A percentile compares a stretch with the other conserved stretches of the same genome.
These are phyloP conservation scores for Fusarium solani-melongenae DNA, from an alignment of 2,329 filamentous ascomycete species.

Conservation along the genomic window DNA sequence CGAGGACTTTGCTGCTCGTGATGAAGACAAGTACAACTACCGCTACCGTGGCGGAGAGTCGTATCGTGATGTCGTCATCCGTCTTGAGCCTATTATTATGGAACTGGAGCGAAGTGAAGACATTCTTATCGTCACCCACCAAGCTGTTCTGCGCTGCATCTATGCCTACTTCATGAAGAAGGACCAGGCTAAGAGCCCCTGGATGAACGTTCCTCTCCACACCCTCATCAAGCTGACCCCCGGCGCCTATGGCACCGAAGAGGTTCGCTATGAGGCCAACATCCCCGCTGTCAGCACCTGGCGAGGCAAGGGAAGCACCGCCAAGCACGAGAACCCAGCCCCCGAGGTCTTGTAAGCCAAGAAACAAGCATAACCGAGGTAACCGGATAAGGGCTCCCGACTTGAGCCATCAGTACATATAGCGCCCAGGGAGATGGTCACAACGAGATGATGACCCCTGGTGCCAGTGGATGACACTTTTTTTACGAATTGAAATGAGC, in stretches of 20 bases:
- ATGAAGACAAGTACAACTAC: constrained; percentile 99
- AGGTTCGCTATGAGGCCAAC: constrained; percentile 87
- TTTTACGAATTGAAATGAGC: constrained; percentile 29
- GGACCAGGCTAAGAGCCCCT: constrained; percentile 89
- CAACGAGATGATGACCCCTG: not conserved
- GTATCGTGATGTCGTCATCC: constrained; percentile 95
- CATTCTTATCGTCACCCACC: constrained; percentile 97
- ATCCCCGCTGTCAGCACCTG: constrained; percentile 97
- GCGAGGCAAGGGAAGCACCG: constrained; percentile 91
- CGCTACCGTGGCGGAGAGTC: constrained; percentile 97
- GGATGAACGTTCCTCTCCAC: constrained; percentile 98
- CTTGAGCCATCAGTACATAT: not conserved
- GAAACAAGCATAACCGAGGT: not conserved
- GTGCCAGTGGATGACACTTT: constrained; percentile 6
- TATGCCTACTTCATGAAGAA: constrained; percentile 99
- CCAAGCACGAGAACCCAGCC: constrained; percentile 80
- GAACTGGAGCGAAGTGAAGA: constrained; percentile 96
- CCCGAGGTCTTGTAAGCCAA: constrained; percentile 48
- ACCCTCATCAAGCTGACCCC: constrained; percentile 97
- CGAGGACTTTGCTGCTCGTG: constrained; percentile 93
- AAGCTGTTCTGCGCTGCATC: constrained; percentile 95
- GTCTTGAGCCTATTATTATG: constrained; percentile 99
- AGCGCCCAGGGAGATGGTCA: not conserved
- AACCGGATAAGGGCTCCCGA: not conserved
- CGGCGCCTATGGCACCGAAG: constrained; percentile 91